Percentiles rank a stretch among this genome's conserved stretches.
These are phyloP conservation scores for Perkinsus chesapeaki DNA, from an alignment of 169 alveolate genomes.

Conservation along the genomic window DNA sequence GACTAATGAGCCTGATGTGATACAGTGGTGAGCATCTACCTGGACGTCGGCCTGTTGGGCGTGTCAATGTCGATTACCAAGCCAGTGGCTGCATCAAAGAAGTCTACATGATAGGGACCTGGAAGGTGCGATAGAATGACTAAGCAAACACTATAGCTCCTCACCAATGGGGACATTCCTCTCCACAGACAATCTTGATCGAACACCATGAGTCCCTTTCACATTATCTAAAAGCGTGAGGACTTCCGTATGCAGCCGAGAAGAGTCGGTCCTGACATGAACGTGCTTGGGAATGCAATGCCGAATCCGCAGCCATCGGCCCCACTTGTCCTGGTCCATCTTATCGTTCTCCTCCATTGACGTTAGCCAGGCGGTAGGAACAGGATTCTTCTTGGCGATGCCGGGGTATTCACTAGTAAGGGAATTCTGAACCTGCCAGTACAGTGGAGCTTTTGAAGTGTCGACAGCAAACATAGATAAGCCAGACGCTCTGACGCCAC, in stretches of 20 bases:
- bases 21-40: slow-evolving; percentile 2
- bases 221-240: slow-evolving; percentile 32
- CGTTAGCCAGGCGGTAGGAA: background rate
- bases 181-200: slow-evolving; percentile 16
- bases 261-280: slow-evolving; percentile 20
- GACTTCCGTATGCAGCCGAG: slow-evolving; percentile 40
- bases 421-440: background rate
- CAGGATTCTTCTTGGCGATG: background rate
- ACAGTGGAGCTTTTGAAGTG: background rate
- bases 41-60: slow-evolving; percentile 24
- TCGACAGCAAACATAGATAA: too few relatives aligned
- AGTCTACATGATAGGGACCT: slow-evolving; percentile 41
- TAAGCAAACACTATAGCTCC: background rate
- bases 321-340: background rate
- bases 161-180: background rate
- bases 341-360: slow-evolving; percentile 16
- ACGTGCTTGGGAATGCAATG: slow-evolving; percentile 15
- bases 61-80: slow-evolving; percentile 31
- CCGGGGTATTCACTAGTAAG: background rate
- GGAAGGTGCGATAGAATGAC: background rate
- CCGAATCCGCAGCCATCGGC: background rate
- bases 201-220: slow-evolving; percentile 12
- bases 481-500: too few relatives aligned
- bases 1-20: background rate
- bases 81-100: slow-evolving; percentile 34